Evolutionary conservation across 116 monocot genomes (phyloP).

Genomic region (Zostera marina): DNA sequence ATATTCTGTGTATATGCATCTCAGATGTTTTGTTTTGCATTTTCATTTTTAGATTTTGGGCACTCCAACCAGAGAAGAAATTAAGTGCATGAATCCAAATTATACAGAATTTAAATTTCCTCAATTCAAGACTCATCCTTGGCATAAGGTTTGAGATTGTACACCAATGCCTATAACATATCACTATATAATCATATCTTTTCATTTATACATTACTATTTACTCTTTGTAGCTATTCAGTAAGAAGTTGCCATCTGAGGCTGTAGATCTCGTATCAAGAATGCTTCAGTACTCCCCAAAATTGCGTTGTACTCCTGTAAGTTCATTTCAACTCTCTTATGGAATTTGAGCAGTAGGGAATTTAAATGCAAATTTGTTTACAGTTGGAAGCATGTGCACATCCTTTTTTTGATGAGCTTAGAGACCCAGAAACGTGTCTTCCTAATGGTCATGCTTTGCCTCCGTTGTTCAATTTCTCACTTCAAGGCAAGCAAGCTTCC

Average conservation of each 20-base stretch:
- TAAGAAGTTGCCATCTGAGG: background rate
- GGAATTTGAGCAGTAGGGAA: no score
- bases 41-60: no score
- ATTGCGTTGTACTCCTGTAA: background rate
- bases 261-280: slow-evolving; percentile 1
- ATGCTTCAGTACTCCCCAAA: slow-evolving; percentile 2
- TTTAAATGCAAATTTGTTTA: no score
- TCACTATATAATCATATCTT: background rate
- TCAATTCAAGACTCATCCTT: slow-evolving; percentile 76
- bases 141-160: slow-evolving; percentile 45
- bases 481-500: no score
- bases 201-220: no score
- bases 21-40: no score
- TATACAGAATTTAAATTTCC: slow-evolving; percentile 75
- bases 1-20: no score
- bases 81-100: slow-evolving; percentile 77
- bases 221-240: background rate
- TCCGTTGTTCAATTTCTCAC: no score
- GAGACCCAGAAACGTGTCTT: background rate
- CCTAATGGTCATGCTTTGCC: background rate
- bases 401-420: background rate
- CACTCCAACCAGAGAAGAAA: slow-evolving; percentile 51
- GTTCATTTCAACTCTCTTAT: background rate
- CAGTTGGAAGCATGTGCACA: no score
- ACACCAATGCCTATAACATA: background rate